Evolutionary conservation across 345 rosid species (phyloP), one percentile per base, ranked within the genome.

Genomic region (Orychophragmus violaceus): DNA sequence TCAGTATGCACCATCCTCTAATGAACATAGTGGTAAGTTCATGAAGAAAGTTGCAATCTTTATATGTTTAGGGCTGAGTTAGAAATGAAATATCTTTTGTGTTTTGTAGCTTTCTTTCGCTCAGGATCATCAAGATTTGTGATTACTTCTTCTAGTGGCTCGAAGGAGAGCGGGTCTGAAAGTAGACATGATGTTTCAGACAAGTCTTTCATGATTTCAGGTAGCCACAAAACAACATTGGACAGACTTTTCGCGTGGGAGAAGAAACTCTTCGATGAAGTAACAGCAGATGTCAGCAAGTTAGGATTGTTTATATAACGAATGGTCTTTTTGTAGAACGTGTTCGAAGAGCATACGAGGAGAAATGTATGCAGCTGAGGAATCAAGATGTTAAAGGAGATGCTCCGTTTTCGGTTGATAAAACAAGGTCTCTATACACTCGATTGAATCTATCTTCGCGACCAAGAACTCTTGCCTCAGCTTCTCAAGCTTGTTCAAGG

Each of bases 391-490:
- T 85, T 23, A 88, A 80, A 76, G 97, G 97, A 73, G 93, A 87
- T 16, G 96, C 90, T 62, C 83, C 88, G 2, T 41, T 68, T 33
- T 74, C 85, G 0, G 85, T 85, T 49, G 96, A 87, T 59, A 94
- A 87, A 81, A 94, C 96, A 8, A 84, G 70, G 91, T 94, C 63
- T 90, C 91, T 22, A 83, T 90, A 61, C 95, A 94, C 78, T 84
- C 99, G 0, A 83, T 89, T 69, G 93, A 94, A 80, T 89, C 96
- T 61, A 81, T 90, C 66, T 94, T 54, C 80, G 95, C 60, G 97
- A 94, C 32, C 96, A 94, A 77, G 97, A 90, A 82, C 77, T 94
- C 82, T 88, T 85, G 74, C 96, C 97, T 79, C 97, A 94, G 77
- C 93, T 94, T 73, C 65, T 86, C 19, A 91, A 94, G 59, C 77